These are phyloP conservation scores for Podospora didyma DNA, from an alignment of 495 filamentous ascomycete species.

Conservation along the genomic window DNA sequence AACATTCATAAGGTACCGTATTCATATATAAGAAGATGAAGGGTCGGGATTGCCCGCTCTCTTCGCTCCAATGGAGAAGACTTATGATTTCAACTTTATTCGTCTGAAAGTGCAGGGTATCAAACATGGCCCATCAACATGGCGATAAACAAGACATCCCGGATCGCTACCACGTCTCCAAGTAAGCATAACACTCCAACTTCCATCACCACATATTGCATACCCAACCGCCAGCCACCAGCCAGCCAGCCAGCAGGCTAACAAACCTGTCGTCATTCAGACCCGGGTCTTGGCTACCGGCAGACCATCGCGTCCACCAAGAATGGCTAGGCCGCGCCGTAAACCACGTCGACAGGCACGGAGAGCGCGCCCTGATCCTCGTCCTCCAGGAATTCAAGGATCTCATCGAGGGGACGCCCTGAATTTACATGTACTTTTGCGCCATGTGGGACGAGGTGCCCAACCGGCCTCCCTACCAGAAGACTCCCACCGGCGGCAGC, in stretches of 20 bases:
- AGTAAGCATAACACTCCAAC: conserved; percentile 24
- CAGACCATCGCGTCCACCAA: conserved; percentile 47
- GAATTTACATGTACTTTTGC: conserved; percentile 50
- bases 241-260: too few relatives aligned
- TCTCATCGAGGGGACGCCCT: conserved; percentile 43
- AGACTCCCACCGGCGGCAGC: conserved; percentile 54
- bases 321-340: conserved; percentile 46
- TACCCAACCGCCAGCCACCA: too few relatives aligned
- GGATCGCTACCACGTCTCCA: conserved; percentile 31
- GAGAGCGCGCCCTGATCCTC: conserved; percentile 38
- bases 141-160: conserved; percentile 44
- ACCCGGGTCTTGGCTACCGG: conserved; percentile 49
- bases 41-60: too few relatives aligned
- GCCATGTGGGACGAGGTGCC: conserved; percentile 70
- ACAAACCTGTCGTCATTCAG: conserved; percentile 28
- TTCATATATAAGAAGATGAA: too few relatives aligned
- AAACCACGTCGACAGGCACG: conserved; percentile 41
- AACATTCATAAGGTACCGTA: too few relatives aligned
- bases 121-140: conserved; percentile 42
- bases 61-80: too few relatives aligned
- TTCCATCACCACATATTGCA: background rate
- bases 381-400: conserved; percentile 44
- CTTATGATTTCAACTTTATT: background rate
- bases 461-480: conserved; percentile 49
- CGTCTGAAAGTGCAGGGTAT: background rate